Evolutionary conservation across 495 filamentous ascomycete species (phyloP).

Genomic region (Aspergillus coremiiformis): DNA sequence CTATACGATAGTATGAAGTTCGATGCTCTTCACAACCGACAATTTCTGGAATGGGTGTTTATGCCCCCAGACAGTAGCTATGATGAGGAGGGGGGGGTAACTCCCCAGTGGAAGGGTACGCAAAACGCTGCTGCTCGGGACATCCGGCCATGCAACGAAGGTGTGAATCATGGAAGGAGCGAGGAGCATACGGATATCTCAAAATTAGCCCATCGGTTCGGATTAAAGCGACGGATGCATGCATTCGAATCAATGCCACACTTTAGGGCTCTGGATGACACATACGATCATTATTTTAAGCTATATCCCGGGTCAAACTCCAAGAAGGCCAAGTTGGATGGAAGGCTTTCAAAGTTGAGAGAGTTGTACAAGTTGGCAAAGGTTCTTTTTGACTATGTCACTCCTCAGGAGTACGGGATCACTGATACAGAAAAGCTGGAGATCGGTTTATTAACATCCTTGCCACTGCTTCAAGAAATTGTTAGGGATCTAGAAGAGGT

Average conservation of each 20-base stretch:
- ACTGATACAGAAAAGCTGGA: constrained; percentile 90
- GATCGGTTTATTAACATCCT: constrained; percentile 87
- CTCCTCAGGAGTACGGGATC: constrained; percentile 97
- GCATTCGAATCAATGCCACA: constrained; percentile 39
- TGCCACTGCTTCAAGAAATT: constrained; percentile 91
- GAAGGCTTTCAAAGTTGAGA: constrained; percentile 74
- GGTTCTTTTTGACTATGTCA: constrained; percentile 95
- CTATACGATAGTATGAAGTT: constrained; percentile 99
- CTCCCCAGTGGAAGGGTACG: constrained; percentile 18
- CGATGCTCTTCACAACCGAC: constrained; percentile 91
- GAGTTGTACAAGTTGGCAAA: constrained; percentile 91
- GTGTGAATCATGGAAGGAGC: constrained; percentile 14
- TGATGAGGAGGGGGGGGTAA: constrained; percentile 52
- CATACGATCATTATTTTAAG: constrained; percentile 72
- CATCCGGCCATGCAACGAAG: constrained; percentile 20
- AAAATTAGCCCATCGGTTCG: constrained; percentile 42
- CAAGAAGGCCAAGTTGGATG: constrained; percentile 76
- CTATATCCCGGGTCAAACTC: constrained; percentile 70
- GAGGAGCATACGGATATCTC: constrained; percentile 33
- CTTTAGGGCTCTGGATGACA: constrained; percentile 39
- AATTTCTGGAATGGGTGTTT: constrained; percentile 97
- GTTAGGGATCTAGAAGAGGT: constrained; percentile 96
- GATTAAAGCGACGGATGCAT: constrained; percentile 38
- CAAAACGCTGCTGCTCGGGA: constrained; percentile 28
- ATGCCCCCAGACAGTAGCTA: constrained; percentile 66